Percentiles rank a stretch among this genome's conserved stretches.
These are phyloP conservation scores for Phoma herbarum DNA, from an alignment of 2,329 filamentous ascomycete genomes.

Conservation along the genomic window DNA sequence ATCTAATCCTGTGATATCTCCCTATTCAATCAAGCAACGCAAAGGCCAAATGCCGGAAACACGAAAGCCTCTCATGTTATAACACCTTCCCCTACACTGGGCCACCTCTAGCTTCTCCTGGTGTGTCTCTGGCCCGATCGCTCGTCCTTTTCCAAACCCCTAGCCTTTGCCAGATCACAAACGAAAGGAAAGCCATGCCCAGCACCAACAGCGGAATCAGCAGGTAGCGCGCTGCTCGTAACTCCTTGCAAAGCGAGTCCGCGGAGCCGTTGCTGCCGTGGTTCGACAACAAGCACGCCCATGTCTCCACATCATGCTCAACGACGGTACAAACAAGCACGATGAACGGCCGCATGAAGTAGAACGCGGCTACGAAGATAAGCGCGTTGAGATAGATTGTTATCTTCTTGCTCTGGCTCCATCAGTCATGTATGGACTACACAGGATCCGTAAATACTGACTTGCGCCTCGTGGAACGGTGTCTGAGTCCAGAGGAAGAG, in stretches of 20 bases:
- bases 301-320: conserved; percentile 15
- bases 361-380: conserved; percentile 24
- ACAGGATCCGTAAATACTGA: background rate
- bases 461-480: background rate
- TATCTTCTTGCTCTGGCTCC: conserved; percentile 7
- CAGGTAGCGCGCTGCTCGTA: conserved; percentile 16
- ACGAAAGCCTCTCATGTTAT: no score
- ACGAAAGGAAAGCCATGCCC: conserved; percentile 1
- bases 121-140: background rate
- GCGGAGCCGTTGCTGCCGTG: background rate
- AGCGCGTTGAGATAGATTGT: conserved; percentile 7
- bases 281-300: conserved; percentile 14
- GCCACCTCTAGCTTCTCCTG: background rate
- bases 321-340: conserved; percentile 21
- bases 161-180: conserved; percentile 9
- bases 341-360: conserved; percentile 18
- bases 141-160: background rate
- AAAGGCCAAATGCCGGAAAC: no score
- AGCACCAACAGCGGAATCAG: conserved; percentile 20
- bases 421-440: background rate
- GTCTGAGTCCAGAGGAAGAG: conserved; percentile 11
- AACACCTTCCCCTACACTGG: background rate
- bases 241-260: conserved; percentile 14
- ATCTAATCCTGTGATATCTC: no score
- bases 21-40: no score